Base-by-base conservation (phyloP, 2,329 filamentous ascomycete species). In the Sporothrix protearum region DNA sequence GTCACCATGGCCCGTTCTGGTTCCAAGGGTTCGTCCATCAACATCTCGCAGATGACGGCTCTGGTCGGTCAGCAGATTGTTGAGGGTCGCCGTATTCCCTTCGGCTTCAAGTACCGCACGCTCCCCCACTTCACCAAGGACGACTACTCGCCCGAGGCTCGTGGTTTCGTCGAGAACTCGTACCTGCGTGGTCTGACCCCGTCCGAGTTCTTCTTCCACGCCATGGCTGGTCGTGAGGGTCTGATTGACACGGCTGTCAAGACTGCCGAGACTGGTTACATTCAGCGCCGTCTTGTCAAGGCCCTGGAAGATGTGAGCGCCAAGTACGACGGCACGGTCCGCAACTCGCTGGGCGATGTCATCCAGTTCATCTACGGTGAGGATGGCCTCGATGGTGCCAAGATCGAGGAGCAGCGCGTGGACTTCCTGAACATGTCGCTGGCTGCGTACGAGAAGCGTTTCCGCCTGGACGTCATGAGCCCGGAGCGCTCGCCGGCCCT, bases 171-270 rank as follows among this genome's bases (percentile, higher is more conserved):
- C 25, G 96, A 99, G 82, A 99, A 99, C 83, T 99, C 96, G 0
- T 99, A 99, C 77, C 88, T 99, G 14, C 92, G 96, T 85, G 96
- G 96, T 71, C 84, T 99, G 72, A 99, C 96, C 0, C 96, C 96
- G 0, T 91, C 92, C 0, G 96, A 99, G 77, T 99, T 99, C 83
- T 99, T 97, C 85, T 99, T 99, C 87, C 96, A 99, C 87, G 96
- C 96, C 79, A 99, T 99, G 96, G 96, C 96, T 86, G 96, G 96
- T 93, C 90, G 96, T 85, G 96, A 99, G 83, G 96, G 96, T 97
- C 87, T 99, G 71, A 99, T 99, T 77, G 96, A 99, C 87, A 99
- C 96, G 69, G 96, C 96, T 76, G 96, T 99, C 83, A 99, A 99
- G 87, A 99, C 96, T 75, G 96, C 96, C 25, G 96, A 99, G 82